Evolutionary conservation across 192 early-diverging fungal species (phyloP), one percentile per base, ranked within the genome.

Genomic region (Coemansia sp.): DNA sequence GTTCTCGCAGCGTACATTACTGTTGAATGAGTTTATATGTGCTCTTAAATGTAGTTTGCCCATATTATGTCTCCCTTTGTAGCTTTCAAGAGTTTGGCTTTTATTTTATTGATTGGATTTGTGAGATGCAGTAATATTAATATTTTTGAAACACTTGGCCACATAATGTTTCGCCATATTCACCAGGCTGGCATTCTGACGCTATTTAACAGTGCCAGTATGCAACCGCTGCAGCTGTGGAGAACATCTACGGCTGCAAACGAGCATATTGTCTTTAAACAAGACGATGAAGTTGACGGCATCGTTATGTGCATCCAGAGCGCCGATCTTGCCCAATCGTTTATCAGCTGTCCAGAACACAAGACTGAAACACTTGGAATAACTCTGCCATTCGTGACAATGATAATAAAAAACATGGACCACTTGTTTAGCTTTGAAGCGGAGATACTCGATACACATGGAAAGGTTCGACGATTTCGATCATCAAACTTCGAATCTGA

Each of bases 361-460:
- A 78, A 83, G 14, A 85, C 91, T 24, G 73, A 89, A 23, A 91
- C 92, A 0, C 84, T 98, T 6, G 96, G 94, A 2, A 94, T 96
- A 76, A 95, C 92, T 66, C 81, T 96, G 27, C 96, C 94, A 0
- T 93, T 88, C 65, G 71, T 98, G 37, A 89, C 94, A 9, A 86
- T 98, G 68, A 72, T 94, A 45, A 84, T 94, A 45, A 96, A 96
- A 82, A 94, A 94, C 65, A 72, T 92, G 43, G 89, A 92, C 69
- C 91, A 90, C 69, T 93, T 93, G 64, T 92, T 95, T 64, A 93
- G 92, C 17, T 93, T 98, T 70, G 96, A 98, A 70, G 91, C 95
- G 0, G 88, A 95, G 62, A 82, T 92, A 14, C 58, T 91, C 32
- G 96, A 98, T 75, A 91, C 93, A 69, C 92, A 88, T 65, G 89